Conservation (phyloP, 129 eudicot genomes). For the Logfia minima region DNA sequence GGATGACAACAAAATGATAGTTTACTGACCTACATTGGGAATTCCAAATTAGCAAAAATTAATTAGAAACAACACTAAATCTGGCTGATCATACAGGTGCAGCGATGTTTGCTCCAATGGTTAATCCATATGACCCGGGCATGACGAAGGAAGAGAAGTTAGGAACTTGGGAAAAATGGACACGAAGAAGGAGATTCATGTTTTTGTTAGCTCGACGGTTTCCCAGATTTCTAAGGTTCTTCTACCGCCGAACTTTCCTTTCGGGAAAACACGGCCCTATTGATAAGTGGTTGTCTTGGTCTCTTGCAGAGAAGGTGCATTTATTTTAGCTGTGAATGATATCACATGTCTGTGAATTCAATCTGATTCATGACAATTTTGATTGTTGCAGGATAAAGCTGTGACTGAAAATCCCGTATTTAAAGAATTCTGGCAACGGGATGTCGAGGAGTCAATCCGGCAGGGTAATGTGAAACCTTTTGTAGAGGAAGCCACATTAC, state of each 20-base stretch:
- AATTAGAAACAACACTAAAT: neutral
- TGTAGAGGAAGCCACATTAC: conserved; percentile 70
- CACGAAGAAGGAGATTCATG: conserved; percentile 62
- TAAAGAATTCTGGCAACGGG: conserved; percentile 72
- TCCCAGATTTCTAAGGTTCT: conserved; percentile 63
- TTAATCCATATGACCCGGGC: conserved; percentile 80
- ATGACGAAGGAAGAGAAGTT: conserved; percentile 77
- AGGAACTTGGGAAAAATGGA: conserved; percentile 72
- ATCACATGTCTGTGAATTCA: conserved; percentile 2
- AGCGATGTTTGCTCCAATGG: conserved; percentile 79
- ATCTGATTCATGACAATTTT: conserved; percentile 8
- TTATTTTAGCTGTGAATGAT: conserved; percentile 8
- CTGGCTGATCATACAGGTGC: conserved; percentile 55
- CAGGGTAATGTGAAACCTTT: conserved; percentile 54
- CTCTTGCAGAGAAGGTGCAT: conserved; percentile 63
- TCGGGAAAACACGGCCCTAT: conserved; percentile 86
- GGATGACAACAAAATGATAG: neutral
- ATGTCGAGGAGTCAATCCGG: conserved; percentile 45
- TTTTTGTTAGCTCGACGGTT: conserved; percentile 68
- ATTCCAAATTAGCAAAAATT: conserved; percentile 3
- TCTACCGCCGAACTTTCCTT: conserved; percentile 65
- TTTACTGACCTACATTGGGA: neutral
- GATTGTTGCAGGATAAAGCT: conserved; percentile 58
- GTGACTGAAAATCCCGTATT: conserved; percentile 50
- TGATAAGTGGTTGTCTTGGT: conserved; percentile 69